Base-by-base conservation (phyloP, 768 basidiomycete genomes). In the Boletus subparvulus region DNA sequence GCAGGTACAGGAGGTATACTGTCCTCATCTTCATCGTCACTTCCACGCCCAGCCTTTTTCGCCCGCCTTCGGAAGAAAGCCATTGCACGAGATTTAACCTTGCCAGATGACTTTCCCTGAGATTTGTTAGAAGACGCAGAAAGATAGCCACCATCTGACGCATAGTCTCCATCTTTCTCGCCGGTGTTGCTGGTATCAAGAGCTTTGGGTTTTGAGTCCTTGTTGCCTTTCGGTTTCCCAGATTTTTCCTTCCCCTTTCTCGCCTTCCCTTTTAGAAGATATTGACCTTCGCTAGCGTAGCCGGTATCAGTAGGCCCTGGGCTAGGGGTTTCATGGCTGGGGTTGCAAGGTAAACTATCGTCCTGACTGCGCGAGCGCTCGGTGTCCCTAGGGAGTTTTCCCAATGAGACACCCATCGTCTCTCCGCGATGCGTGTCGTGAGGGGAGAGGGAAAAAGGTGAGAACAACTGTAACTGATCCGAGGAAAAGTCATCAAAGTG, bases 121-220 rank as follows among this genome's bases (percentile, higher is more conserved):
- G 72, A 71, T 50, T 72, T 71, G 54, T 61, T 71, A 2, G 70
- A 71, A 46, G 70, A 73, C 3, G 68, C 69, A n/a, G 70, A 71
- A 41, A 71, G 65, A 49, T 71, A 71, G 2, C 70, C 70, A 3
- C 70, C 70, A 17, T 71, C 70, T 13, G 70, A 71, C 2, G 61
- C 21, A 40, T 64, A 68, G 11, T 61, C 70, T 0, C 50, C 58
- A 3, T 69, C 70, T 37, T 54, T 60, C 26, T 63, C 72, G 28
- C 54, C 42, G 12, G 52, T 53, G 45, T 64, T 63, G 42, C 54
- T 43, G 8, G 50, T 43, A 19, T 71, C 67, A 6, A 44, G 51
- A 32, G 47, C 47, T 47, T 64, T 55, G 33, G 61, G 46, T 49
- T 63, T 70, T 12, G 37, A 52, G 16, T 42, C 48, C 54, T 67